Conservation (phyloP, 768 basidiomycete genomes). For the Leucocoprinus sp. region DNA sequence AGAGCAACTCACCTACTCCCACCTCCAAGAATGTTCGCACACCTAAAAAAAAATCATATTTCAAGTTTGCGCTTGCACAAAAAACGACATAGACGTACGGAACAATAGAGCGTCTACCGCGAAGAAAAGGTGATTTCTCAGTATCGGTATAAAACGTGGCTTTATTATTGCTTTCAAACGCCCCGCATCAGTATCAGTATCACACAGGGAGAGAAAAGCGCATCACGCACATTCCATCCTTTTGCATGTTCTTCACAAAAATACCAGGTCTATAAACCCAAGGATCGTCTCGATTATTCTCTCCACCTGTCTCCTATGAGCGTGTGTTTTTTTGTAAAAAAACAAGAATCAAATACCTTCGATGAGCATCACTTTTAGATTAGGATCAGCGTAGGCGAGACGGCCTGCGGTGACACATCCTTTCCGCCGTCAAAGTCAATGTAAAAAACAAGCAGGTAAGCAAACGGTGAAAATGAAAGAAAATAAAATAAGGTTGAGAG, state of each 20-base stretch:
- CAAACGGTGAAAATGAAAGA: too few species aligned
- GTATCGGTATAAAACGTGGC: slow-evolving; percentile 67
- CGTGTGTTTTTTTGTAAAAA: not conserved
- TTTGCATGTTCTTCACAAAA: slow-evolving; percentile 65
- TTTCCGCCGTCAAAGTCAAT: slow-evolving; percentile 12
- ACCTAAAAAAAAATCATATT: slow-evolving; percentile 27
- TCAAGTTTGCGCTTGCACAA: not conserved
- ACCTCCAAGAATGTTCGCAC: slow-evolving; percentile 57
- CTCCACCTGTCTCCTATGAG: slow-evolving; percentile 35
- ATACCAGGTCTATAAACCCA: slow-evolving; percentile 72
- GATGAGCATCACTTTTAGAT: slow-evolving; percentile 66
- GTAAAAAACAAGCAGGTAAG: not conserved
- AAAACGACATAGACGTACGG: slow-evolving; percentile 35
- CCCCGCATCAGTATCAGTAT: not conserved
- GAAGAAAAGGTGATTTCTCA: slow-evolving; percentile 45
- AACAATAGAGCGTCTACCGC: slow-evolving; percentile 59
- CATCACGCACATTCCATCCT: slow-evolving; percentile 50
- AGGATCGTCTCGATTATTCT: slow-evolving; percentile 66
- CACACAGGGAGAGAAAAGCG: not conserved
- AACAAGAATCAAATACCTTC: slow-evolving; percentile 37
- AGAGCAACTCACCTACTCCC: slow-evolving; percentile 39
- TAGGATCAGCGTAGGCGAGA: slow-evolving; percentile 64
- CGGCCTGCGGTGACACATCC: slow-evolving; percentile 65
- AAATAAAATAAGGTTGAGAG: not conserved
- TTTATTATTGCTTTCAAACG: slow-evolving; percentile 54